phyloP scores from a whole-genome alignment of 257 asterid species.

The Solanum chiquidenum region DNA sequence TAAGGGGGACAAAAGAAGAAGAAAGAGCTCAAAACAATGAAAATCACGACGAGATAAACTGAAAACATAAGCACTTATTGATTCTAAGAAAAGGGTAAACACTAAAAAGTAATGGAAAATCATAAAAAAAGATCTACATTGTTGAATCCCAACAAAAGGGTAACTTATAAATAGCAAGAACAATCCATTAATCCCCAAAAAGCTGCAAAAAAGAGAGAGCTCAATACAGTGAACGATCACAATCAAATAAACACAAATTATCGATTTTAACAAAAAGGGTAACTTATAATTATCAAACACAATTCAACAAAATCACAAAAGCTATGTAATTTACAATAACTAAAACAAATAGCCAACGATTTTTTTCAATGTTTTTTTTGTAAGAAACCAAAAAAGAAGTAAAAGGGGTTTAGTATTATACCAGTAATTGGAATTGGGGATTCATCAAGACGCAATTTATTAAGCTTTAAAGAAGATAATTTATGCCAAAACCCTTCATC shows the following conservation, averaged over 20 bases:
- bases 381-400: neutral
- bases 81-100: neutral
- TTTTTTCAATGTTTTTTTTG: neutral
- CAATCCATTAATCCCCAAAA: neutral
- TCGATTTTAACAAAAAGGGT: neutral
- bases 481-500: constrained; percentile 95
- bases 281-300: neutral
- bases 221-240: neutral
- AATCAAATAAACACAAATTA: neutral
- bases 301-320: neutral
- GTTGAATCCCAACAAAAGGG: neutral
- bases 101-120: neutral
- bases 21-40: neutral
- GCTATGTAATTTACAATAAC: neutral
- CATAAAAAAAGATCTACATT: neutral
- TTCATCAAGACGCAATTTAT: constrained; percentile 84
- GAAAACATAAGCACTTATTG: neutral
- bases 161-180: neutral
- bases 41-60: neutral
- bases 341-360: neutral
- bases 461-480: constrained; percentile 85
- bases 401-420: constrained; percentile 6
- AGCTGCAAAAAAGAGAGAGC: neutral
- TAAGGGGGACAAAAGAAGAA: neutral
- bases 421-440: constrained; percentile 86